phyloP scores from a whole-genome alignment of 352 stramenopile species.

The Pelagophyceae sp. region DNA sequence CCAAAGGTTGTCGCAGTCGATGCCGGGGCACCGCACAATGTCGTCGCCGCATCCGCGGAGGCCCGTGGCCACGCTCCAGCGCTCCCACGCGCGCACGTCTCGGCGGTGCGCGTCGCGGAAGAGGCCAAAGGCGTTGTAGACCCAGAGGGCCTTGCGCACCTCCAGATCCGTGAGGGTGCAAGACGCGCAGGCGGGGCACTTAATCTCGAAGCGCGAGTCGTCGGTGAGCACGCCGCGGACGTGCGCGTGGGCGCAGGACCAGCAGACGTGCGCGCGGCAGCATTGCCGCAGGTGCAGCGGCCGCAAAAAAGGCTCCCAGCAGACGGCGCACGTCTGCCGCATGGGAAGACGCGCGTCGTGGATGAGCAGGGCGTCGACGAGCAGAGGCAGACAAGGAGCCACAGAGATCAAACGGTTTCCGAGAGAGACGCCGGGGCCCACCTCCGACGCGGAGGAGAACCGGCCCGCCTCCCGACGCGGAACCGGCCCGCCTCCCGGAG shows the following conservation, averaged over 20 bases:
- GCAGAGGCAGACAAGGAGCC: no score
- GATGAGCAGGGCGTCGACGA: no score
- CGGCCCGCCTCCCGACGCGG: no score
- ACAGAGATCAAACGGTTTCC: no score
- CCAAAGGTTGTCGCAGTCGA: background rate
- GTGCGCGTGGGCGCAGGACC: background rate
- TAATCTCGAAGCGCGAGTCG: background rate
- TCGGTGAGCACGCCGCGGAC: background rate
- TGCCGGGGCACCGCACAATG: background rate
- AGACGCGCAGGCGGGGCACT: background rate
- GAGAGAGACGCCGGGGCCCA: no score
- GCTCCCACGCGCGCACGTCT: background rate
- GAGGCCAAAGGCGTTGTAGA: background rate
- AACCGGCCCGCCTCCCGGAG: background rate
- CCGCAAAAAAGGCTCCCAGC: background rate
- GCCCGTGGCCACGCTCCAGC: background rate
- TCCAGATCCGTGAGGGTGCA: background rate
- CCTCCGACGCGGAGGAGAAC: no score
- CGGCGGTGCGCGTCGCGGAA: background rate
- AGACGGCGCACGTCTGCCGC: background rate
- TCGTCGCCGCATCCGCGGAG: background rate
- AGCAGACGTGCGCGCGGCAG: background rate
- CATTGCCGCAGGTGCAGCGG: background rate
- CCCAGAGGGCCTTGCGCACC: background rate
- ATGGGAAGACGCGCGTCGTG: no score